Evolutionary conservation across 2,329 filamentous ascomycete species (phyloP), one percentile per base, ranked within the genome.

Genomic region (Calonectria montana): DNA sequence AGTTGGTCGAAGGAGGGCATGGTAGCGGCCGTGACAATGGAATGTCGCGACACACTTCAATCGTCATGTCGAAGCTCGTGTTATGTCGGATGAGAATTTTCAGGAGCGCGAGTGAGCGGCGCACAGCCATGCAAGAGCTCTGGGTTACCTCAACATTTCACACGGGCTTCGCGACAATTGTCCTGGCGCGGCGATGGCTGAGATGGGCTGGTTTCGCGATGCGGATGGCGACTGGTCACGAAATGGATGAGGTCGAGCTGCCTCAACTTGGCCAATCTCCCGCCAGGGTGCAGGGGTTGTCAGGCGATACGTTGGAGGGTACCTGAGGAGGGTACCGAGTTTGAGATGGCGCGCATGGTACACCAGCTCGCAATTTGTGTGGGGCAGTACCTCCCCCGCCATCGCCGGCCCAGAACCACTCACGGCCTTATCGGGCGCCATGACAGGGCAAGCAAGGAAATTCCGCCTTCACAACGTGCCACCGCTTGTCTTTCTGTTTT

Each of bases 1-100:
- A 82, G 80, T 76, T 85, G 84, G 76, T 87, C 85, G 74, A 87
- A 88, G 41, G 85, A 84, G 76, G 87, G 86, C 88, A 90, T 90
- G 72, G 62, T 84, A 72, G 67, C 67, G 75, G 48, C 66, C 71
- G 55, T 73, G 71, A 73, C 57, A 63, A 71, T 70, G 70, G 70
- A 65, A 55, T 74, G 70, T 74, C 73, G 70, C 75, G 72, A 67
- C 67, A 71, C 73, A 73, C 76, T 59, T 76, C 75, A 79, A 77
- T 74, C 74, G 71, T 78, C 77, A 79, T 79, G 62, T 77, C 76
- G 70, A 47, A 72, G 69, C 66, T 73, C 47, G 61, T 65, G 65
- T 55, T 64, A 61, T 50, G 67, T 65, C 41, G n/a, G 29, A 57
- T 59, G 66, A 65, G 55, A 48, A n/a, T 66, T 67, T 71, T 59